Base-by-base conservation (phyloP, 345 rosid genomes). In the Aegle marmelos region DNA sequence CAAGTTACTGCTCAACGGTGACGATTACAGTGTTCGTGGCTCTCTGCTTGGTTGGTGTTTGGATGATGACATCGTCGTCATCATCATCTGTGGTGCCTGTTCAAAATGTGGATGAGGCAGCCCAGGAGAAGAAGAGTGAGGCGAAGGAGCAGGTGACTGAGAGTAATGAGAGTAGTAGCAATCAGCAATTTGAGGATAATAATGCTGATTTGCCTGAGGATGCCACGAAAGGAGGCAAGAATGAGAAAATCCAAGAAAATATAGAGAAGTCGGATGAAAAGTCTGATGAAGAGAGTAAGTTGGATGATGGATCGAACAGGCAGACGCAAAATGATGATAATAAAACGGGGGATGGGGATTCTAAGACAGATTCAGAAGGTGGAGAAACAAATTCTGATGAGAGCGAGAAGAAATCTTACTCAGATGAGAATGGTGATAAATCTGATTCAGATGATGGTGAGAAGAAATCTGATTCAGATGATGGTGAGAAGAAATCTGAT, bases 1-100 rank as follows among this genome's bases (percentile, higher is more conserved):
- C 97, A 24, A 89, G 85, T 75, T 92, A 91, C 83, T 95, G 99
- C 80, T 92, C 98, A 7, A 90, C 93, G 0, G 93, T 95, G 86
- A 88, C 95, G 0, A 82, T 93, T 66, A 91, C 87, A 60, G 94
- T 89, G 64, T 94, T 96, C 68, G 97, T 96, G 84, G 98, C 91
- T 37, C 85, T 96, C 24, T 96, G 98, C 82, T 87, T 96, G 85
- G 93, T 94, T 54, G 99, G 98, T 72, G 86, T 90, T 45, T 96
- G 99, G 99, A 96, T 96, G 97, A 86, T 94, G 93, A 92, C 95
- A 7, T 94, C 98, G 0, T 89, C 95, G 1, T 89, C 50, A 4
- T 93, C 98, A 2, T 89, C 95, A 2, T 89, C 95, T 9, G 83
- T 86, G 24, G 91, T 85, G 70, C 95, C 99, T 0, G 88, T 83